Conservation (phyloP, 441 rosid genomes). For the Bocquillonia castaneifolia region DNA sequence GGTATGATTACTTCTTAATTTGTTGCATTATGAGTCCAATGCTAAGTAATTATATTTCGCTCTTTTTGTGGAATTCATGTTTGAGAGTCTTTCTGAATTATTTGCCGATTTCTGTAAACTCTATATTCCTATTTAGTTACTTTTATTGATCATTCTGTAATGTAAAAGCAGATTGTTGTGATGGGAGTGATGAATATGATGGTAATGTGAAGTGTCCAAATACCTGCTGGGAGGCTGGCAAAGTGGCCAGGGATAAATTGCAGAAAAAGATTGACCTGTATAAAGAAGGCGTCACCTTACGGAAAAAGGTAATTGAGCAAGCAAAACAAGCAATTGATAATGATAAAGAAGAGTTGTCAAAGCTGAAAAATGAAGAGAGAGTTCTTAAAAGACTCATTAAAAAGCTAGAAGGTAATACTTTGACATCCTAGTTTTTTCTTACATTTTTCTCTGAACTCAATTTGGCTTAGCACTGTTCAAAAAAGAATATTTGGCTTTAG, state of each 20-base stretch:
- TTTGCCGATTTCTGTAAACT: not conserved
- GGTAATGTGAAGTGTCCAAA: conserved; percentile 61
- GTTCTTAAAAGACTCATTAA: conserved; percentile 62
- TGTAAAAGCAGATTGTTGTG: conserved; percentile 71
- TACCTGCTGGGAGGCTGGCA: conserved; percentile 94
- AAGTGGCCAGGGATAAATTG: conserved; percentile 71
- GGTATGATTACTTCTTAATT: conserved; percentile 39
- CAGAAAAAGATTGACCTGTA: conserved; percentile 61
- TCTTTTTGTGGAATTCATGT: not conserved
- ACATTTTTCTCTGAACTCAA: not conserved
- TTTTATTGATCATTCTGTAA: conserved; percentile 3
- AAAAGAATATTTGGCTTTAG: too few relatives aligned
- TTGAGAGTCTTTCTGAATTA: not conserved
- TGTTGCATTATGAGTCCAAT: not conserved
- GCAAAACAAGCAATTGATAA: conserved; percentile 53
- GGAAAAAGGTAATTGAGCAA: conserved; percentile 51
- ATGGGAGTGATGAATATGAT: conserved; percentile 94
- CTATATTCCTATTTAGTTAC: not conserved
- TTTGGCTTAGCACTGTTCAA: too few relatives aligned
- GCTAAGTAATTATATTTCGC: not conserved
- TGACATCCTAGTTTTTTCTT: conserved; percentile 3
- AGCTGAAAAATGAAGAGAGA: conserved; percentile 67
- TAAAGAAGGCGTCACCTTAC: conserved; percentile 52
- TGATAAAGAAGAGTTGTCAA: conserved; percentile 60
- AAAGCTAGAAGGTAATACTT: conserved; percentile 58